Evolutionary conservation across 352 stramenopile genomes (phyloP).

Genomic region (Phytopythium ostracodes): DNA sequence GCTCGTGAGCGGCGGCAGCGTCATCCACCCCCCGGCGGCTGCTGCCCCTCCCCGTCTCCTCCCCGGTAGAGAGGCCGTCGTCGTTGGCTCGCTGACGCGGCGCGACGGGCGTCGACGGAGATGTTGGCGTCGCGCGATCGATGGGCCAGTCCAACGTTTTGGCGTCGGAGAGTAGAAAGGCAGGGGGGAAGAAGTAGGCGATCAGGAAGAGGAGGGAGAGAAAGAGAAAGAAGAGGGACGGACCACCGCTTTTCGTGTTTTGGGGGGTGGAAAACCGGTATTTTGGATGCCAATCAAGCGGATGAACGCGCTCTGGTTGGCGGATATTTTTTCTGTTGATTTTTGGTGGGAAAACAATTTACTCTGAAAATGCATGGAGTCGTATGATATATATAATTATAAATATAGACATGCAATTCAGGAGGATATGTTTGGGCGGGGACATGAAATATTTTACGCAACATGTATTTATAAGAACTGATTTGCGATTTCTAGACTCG

Average conservation of each 20-base stretch:
- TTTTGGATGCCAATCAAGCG: background rate
- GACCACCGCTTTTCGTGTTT: background rate
- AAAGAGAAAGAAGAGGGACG: background rate
- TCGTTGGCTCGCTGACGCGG: background rate
- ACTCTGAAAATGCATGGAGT: too few relatives aligned
- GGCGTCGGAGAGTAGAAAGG: background rate
- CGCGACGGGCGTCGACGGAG: too few relatives aligned
- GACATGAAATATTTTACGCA: too few relatives aligned
- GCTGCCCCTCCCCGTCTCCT: background rate
- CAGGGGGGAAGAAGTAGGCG: background rate
- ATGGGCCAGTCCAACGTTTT: background rate
- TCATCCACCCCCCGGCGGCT: conserved; percentile 5
- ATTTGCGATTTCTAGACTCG: too few relatives aligned
- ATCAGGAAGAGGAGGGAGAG: too few relatives aligned
- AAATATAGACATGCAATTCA: too few relatives aligned
- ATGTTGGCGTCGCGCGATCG: background rate
- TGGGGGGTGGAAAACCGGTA: background rate
- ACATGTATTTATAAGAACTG: too few relatives aligned
- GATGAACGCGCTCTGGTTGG: background rate
- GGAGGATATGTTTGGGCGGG: too few relatives aligned
- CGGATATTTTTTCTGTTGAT: background rate
- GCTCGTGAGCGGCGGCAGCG: conserved; percentile 15
- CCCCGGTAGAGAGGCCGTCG: background rate
- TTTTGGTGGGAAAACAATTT: too few relatives aligned
- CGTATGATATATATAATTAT: too few relatives aligned